Conservation (phyloP, 1,284 basidiomycete species). For the Trametes versicolor region DNA sequence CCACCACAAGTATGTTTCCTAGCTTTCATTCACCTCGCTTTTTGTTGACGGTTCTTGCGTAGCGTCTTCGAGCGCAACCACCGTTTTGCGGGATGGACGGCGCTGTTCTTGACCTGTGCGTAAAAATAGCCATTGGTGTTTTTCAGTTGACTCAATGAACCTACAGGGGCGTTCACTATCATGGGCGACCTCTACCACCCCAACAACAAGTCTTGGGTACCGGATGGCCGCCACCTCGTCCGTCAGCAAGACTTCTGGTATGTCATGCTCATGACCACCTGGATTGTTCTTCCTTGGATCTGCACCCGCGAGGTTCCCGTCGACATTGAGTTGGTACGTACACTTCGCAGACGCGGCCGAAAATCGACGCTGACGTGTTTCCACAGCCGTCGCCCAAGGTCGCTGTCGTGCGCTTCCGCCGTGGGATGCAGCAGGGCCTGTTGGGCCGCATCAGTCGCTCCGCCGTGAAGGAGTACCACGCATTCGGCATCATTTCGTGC, state of each 20-base stretch:
- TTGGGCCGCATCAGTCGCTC: slow-evolving; percentile 65
- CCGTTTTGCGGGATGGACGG: slow-evolving; percentile 79
- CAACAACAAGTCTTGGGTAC: slow-evolving; percentile 61
- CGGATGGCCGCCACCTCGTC: slow-evolving; percentile 61
- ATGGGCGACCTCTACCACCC: slow-evolving; percentile 69
- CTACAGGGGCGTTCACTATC: slow-evolving; percentile 69
- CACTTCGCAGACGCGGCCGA: slow-evolving; percentile 1
- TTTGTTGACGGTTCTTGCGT: slow-evolving; percentile 26
- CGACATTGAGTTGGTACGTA: slow-evolving; percentile 75
- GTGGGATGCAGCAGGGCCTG: slow-evolving; percentile 72
- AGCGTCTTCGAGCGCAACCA: slow-evolving; percentile 81
- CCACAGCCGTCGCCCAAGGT: slow-evolving; percentile 66
- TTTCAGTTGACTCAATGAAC: slow-evolving; percentile 5
- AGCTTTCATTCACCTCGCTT: not conserved
- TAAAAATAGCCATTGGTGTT: slow-evolving; percentile 15
- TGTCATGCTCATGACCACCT: slow-evolving; percentile 73
- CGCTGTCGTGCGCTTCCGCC: slow-evolving; percentile 65
- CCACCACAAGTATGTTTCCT: slow-evolving; percentile 72
- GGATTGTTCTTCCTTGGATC: slow-evolving; percentile 81
- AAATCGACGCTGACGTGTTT: slow-evolving; percentile 13
- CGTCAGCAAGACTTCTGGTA: slow-evolving; percentile 82
- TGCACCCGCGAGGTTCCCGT: slow-evolving; percentile 78
- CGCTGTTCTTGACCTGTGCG: slow-evolving; percentile 67
- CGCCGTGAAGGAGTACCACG: slow-evolving; percentile 69
- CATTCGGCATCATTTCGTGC: slow-evolving; percentile 67